Conservation (phyloP, 345 rosid species). For the Alliaria petiolata region DNA sequence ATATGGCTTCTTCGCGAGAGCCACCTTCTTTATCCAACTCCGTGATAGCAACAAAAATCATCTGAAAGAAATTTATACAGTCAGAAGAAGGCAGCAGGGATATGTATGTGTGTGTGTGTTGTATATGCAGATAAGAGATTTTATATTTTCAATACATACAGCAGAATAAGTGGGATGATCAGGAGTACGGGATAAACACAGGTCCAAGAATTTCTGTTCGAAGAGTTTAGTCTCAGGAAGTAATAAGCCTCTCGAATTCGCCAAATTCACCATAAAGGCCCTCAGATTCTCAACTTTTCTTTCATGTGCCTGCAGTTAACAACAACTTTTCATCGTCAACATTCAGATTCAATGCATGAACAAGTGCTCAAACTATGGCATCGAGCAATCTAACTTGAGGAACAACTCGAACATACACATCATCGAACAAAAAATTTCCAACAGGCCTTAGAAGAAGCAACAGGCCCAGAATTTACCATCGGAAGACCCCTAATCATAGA, state of each 20-base stretch:
- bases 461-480: background rate
- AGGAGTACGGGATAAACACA: conserved; percentile 25
- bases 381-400: background rate
- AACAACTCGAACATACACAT: background rate
- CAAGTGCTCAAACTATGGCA: background rate
- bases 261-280: conserved; percentile 22
- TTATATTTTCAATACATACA: conserved; percentile 9
- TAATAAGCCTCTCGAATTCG: conserved; percentile 17
- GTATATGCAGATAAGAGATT: background rate
- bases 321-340: background rate
- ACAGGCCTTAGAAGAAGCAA: background rate
- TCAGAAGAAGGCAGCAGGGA: conserved; percentile 2
- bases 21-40: conserved; percentile 39
- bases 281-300: conserved; percentile 32
- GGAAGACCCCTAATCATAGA: background rate
- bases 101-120: background rate
- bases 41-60: conserved; percentile 36
- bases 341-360: background rate
- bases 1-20: conserved; percentile 30
- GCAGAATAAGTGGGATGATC: conserved; percentile 36
- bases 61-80: conserved; percentile 20
- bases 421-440: background rate
- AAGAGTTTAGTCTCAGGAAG: conserved; percentile 26
- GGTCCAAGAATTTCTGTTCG: conserved; percentile 16
- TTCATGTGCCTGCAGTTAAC: conserved; percentile 12